Percentiles rank a stretch among this genome's conserved stretches.
phyloP scores from a whole-genome alignment of 371 early-diverging fungal genomes.

The Mucor velutinosus region DNA sequence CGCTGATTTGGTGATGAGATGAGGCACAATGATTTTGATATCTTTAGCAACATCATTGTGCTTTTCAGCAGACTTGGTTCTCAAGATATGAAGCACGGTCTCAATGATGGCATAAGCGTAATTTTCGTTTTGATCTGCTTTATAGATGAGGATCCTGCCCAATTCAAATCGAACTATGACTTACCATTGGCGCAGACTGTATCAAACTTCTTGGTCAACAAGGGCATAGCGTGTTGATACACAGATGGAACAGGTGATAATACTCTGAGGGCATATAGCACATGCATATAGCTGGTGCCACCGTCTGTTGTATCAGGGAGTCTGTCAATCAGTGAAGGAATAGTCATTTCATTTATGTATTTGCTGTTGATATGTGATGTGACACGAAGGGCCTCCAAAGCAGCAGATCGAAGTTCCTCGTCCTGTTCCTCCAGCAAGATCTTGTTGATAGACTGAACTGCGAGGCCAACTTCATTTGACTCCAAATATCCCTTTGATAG shows the following conservation, averaged over 20 bases:
- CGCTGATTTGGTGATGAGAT: slow-evolving; percentile 47
- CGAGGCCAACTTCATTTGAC: slow-evolving; percentile 63
- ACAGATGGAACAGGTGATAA: slow-evolving; percentile 32
- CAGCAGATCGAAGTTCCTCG: slow-evolving; percentile 49
- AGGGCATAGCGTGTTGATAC: slow-evolving; percentile 28
- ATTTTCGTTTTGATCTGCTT: slow-evolving; percentile 21
- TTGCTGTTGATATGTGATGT: slow-evolving; percentile 27
- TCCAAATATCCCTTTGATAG: slow-evolving; percentile 59
- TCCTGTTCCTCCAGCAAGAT: slow-evolving; percentile 57
- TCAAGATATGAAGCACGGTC: slow-evolving; percentile 45
- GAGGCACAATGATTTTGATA: slow-evolving; percentile 46
- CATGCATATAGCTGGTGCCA: slow-evolving; percentile 17
- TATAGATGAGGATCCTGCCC: neutral
- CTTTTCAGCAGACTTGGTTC: slow-evolving; percentile 39
- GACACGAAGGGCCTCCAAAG: slow-evolving; percentile 31
- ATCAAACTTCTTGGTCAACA: slow-evolving; percentile 41
- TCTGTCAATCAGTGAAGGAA: slow-evolving; percentile 35
- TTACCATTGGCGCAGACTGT: slow-evolving; percentile 37
- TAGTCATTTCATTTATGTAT: slow-evolving; percentile 34
- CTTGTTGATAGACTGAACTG: slow-evolving; percentile 60
- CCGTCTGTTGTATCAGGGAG: slow-evolving; percentile 29
- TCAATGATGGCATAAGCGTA: slow-evolving; percentile 52
- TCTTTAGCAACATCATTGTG: slow-evolving; percentile 55
- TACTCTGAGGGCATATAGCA: slow-evolving; percentile 29
- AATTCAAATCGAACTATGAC: neutral